Conservation (phyloP, 257 asterid species). For the Solanum microdontum region DNA sequence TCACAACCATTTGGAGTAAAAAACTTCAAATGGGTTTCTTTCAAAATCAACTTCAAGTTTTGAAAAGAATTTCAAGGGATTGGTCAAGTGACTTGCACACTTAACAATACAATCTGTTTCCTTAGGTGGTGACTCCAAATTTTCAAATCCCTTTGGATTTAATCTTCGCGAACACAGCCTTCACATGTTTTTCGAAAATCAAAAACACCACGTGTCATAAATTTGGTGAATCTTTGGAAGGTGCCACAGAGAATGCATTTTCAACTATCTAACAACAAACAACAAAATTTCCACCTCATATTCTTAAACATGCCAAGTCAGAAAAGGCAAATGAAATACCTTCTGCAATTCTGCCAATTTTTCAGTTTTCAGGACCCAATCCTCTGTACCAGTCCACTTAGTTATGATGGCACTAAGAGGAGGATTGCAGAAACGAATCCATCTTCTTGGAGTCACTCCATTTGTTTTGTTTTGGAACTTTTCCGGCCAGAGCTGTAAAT, state of each 20-base stretch:
- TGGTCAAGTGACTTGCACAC: background rate
- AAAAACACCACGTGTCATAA: background rate
- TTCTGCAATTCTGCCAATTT: constrained; percentile 53
- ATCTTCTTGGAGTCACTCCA: constrained; percentile 88
- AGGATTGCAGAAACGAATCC: constrained; percentile 78
- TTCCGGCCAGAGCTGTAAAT: constrained; percentile 69
- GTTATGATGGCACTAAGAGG: constrained; percentile 53
- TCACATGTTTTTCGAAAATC: background rate
- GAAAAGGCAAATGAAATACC: constrained; percentile 26
- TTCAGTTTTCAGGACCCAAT: constrained; percentile 68
- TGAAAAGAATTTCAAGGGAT: background rate
- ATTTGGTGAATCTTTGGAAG: no score
- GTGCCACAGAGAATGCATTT: background rate
- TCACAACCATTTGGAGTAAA: background rate
- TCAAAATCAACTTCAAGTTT: background rate
- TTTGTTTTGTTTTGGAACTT: constrained; percentile 82
- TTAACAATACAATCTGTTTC: background rate
- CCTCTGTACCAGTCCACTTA: constrained; percentile 64
- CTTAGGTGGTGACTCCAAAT: background rate
- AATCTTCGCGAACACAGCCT: background rate
- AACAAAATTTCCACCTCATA: background rate
- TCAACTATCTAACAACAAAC: background rate
- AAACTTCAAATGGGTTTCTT: background rate
- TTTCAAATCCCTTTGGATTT: background rate
- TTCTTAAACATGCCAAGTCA: background rate